Evolutionary conservation across 2,329 filamentous ascomycete genomes (phyloP), one percentile per base, ranked within the genome.

Genomic region (Balansia obtecta): DNA sequence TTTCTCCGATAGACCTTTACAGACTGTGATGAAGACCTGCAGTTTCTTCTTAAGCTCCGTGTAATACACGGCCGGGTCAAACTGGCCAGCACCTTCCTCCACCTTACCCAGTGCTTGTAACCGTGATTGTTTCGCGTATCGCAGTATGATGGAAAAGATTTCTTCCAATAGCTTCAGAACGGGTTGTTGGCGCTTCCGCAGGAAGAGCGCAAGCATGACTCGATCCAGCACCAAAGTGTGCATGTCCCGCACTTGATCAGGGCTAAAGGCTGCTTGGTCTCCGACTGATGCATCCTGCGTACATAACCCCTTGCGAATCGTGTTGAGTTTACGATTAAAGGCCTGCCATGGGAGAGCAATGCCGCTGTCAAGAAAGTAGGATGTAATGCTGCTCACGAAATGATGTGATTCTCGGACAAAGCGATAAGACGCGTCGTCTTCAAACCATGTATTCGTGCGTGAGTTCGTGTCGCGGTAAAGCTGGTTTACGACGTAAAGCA

Each of bases 281-380:
- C 61, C 56, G 72, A 49, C 51, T 13, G 47, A 51, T 20, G 47
- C 71, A 1, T 60, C 70, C 1, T 71, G 70, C 1, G 61, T 65
- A 13, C 69, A 66, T 0, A 91, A 67, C 16, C 73, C 71, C 2
- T 60, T 60, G 63, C 91, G 77, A 13, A 93, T 73, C 9, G 69
- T 71, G 27, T 80, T 71, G 0, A 96, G 70, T 56, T 80, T 84
- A 0, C 61, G 61, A 46, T 85, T 79, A 53, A 96, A 91, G 0
- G 71, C 69, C 20, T 69, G 70, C 90, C 91, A 97, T 0, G 83
- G 80, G 15, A 76, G 73, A 8, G 77, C 76, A 47, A 97, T 82
- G 1, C 85, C 89, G 0, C 81, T 77, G 52, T 91, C 86, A 55
- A 94, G 84, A 58, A 90, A 85, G 61, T 96, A 93, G 1, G 82